A percentile compares a stretch with the other conserved stretches of the same genome.
Conservation (phyloP, 257 asterid species). For the Dorcoceras hygrometricum region DNA sequence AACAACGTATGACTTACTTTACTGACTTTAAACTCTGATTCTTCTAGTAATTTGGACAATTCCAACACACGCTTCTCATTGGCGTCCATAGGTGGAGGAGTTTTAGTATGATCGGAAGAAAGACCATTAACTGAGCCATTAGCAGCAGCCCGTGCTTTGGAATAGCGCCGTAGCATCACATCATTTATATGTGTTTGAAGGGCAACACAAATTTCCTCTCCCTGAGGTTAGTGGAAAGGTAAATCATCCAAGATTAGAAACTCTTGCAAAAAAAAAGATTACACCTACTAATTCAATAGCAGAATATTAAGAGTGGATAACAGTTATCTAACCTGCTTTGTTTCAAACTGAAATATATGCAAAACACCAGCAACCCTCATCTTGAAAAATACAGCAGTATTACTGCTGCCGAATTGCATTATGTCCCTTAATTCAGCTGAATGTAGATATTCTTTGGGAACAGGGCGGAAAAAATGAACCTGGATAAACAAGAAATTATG, state of each 20-base stretch:
- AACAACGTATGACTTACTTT: constrained; percentile 51
- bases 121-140: constrained; percentile 73
- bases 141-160: constrained; percentile 85
- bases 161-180: constrained; percentile 95
- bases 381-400: constrained; percentile 95
- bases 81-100: constrained; percentile 40
- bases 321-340: constrained; percentile 68
- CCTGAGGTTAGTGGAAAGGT: constrained; percentile 46
- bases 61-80: constrained; percentile 77
- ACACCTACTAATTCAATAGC: background rate
- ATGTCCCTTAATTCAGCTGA: constrained; percentile 98
- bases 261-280: constrained; percentile 12
- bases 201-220: constrained; percentile 98
- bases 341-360: constrained; percentile 96
- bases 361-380: constrained; percentile 99
- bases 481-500: constrained; percentile 22
- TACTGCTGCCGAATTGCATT: constrained; percentile 99
- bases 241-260: constrained; percentile 5
- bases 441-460: constrained; percentile 94
- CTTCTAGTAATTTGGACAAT: constrained; percentile 82
- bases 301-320: constrained; percentile 7
- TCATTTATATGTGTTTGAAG: constrained; percentile 99
- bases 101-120: constrained; percentile 51
- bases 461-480: constrained; percentile 99
- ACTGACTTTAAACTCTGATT: constrained; percentile 62